Evolutionary conservation across 148 eudicot species (phyloP).

Genomic region (Rhododendron kiyosumense): DNA sequence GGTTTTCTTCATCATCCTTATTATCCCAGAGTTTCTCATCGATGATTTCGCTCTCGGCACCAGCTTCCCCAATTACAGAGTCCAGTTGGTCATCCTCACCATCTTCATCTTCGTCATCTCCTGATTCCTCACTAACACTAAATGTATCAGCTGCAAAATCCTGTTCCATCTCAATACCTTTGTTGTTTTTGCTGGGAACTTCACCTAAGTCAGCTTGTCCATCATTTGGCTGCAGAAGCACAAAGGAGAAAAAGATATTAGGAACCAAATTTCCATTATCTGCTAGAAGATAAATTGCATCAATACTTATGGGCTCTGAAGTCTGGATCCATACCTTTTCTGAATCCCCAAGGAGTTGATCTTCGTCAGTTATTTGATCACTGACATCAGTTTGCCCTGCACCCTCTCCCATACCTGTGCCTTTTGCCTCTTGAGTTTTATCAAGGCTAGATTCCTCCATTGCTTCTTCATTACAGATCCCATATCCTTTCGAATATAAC

Average conservation of each 20-base stretch:
- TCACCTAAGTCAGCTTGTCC: conserved; percentile 48
- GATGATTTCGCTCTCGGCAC: conserved; percentile 47
- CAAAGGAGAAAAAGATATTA: not conserved
- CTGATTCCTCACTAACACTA: conserved; percentile 86
- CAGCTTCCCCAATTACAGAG: conserved; percentile 69
- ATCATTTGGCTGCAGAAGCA: conserved; percentile 48
- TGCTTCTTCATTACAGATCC: conserved; percentile 51
- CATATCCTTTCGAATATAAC: conserved; percentile 77
- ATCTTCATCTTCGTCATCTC: conserved; percentile 43
- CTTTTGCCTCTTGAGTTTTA: conserved; percentile 59
- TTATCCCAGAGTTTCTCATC: conserved; percentile 73
- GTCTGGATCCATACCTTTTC: conserved; percentile 49
- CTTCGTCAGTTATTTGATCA: conserved; percentile 80
- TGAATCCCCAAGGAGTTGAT: conserved; percentile 75
- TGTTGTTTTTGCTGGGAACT: conserved; percentile 51
- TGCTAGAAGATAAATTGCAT: not conserved
- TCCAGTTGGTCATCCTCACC: conserved; percentile 60
- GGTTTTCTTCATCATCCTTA: conserved; percentile 63
- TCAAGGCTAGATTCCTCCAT: conserved; percentile 39
- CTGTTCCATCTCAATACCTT: conserved; percentile 84
- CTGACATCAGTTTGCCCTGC: conserved; percentile 77
- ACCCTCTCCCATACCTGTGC: conserved; percentile 98
- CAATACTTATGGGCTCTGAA: not conserved
- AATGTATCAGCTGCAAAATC: conserved; percentile 57
- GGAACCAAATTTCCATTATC: not conserved